Conservation (phyloP, 768 basidiomycete genomes). For the Tricholoma sp. region DNA sequence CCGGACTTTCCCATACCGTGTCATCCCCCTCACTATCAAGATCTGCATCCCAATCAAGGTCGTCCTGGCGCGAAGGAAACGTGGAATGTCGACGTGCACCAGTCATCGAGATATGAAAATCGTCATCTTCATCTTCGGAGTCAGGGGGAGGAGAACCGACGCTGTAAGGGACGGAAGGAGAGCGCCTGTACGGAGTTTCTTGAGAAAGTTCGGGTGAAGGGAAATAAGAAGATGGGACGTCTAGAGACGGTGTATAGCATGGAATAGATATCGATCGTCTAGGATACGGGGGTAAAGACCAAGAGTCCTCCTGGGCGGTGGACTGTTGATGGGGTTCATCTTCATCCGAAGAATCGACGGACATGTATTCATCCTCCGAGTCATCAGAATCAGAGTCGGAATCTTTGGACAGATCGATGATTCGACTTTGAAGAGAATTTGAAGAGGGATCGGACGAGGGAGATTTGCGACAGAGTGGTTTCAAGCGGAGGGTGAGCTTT, state of each 20-base stretch:
- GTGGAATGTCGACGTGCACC: conserved; percentile 28
- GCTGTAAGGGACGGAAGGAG: conserved; percentile 53
- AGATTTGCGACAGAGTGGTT: conserved; percentile 33
- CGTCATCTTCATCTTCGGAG: conserved; percentile 59
- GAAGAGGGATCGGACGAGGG: conserved; percentile 19
- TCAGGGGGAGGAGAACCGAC: conserved; percentile 69
- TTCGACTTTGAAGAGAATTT: conserved; percentile 13
- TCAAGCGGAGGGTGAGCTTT: conserved; percentile 65
- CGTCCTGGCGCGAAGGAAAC: conserved; percentile 22
- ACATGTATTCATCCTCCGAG: conserved; percentile 40
- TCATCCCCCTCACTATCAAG: conserved; percentile 58
- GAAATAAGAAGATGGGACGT: conserved; percentile 27
- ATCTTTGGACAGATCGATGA: conserved; percentile 39
- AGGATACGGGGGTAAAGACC: conserved; percentile 53
- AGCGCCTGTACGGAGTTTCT: conserved; percentile 38
- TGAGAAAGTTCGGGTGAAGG: conserved; percentile 13
- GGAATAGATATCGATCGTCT: conserved; percentile 55
- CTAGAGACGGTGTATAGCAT: conserved; percentile 43
- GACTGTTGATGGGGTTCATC: conserved; percentile 21
- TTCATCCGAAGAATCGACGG: conserved; percentile 38
- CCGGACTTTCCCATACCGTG: conserved; percentile 58
- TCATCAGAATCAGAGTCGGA: conserved; percentile 30
- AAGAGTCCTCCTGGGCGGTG: conserved; percentile 33
- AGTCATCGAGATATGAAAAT: conserved; percentile 41
- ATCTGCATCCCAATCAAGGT: conserved; percentile 40